Evolutionary conservation across 2,329 filamentous ascomycete genomes (phyloP).

Genomic region (Fusarium nematophilum): DNA sequence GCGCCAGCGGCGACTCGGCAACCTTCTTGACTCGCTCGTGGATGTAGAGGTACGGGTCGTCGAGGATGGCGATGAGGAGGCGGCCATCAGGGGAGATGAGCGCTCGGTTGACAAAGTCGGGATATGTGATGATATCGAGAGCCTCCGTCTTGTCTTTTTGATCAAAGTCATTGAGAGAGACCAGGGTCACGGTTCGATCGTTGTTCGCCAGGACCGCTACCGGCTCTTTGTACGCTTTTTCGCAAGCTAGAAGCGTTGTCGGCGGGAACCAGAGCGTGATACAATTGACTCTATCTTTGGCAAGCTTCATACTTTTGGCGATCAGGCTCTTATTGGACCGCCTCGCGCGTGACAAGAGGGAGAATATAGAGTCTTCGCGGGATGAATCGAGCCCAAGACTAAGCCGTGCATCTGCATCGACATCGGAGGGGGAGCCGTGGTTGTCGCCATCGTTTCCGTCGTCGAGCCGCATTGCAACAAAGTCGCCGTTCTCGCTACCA

Average conservation of each 20-base stretch:
- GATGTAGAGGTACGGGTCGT: slow-evolving; percentile 87
- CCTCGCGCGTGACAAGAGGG: slow-evolving; percentile 53
- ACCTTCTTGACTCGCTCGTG: slow-evolving; percentile 68
- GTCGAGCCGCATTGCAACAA: slow-evolving; percentile 78
- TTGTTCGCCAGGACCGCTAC: slow-evolving; percentile 90
- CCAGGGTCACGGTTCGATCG: slow-evolving; percentile 88
- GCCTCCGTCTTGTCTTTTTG: slow-evolving; percentile 61
- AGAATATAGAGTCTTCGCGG: slow-evolving; percentile 50
- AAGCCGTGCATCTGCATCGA: slow-evolving; percentile 50
- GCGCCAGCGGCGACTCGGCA: slow-evolving; percentile 37
- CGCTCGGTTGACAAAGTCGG: slow-evolving; percentile 91
- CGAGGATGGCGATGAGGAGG: slow-evolving; percentile 84
- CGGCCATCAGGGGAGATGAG: slow-evolving; percentile 91
- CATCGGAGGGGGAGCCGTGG: slow-evolving; percentile 41
- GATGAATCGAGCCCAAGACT: slow-evolving; percentile 47
- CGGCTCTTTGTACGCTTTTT: slow-evolving; percentile 59
- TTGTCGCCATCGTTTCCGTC: slow-evolving; percentile 48
- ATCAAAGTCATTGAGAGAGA: slow-evolving; percentile 74
- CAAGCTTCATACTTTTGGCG: slow-evolving; percentile 65
- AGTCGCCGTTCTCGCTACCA: slow-evolving; percentile 89
- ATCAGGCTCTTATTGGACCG: slow-evolving; percentile 58
- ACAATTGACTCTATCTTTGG: slow-evolving; percentile 73
- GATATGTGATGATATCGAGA: slow-evolving; percentile 77
- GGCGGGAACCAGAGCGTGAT: slow-evolving; percentile 72
- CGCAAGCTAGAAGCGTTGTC: slow-evolving; percentile 38